Conservation (phyloP, 306 rosid genomes). For the Phaseolus lunatus region DNA sequence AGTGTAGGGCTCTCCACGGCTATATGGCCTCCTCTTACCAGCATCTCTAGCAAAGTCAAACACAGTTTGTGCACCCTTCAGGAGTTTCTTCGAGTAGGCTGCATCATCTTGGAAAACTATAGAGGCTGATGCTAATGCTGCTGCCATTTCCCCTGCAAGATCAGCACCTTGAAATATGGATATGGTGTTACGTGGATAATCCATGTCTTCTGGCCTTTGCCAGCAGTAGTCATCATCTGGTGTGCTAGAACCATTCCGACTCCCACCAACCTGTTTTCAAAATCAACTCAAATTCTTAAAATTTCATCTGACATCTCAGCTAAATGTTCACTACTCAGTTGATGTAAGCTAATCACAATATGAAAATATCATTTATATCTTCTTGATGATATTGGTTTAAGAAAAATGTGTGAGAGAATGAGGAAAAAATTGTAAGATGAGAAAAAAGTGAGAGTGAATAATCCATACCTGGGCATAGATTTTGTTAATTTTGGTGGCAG, state of each 20-base stretch:
- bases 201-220: conserved; percentile 75
- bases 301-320: too few relatives aligned
- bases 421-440: too few relatives aligned
- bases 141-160: conserved; percentile 73
- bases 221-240: conserved; percentile 72
- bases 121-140: conserved; percentile 75
- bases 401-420: too few relatives aligned
- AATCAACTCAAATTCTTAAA: too few relatives aligned
- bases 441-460: too few relatives aligned
- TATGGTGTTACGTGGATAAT: conserved; percentile 49
- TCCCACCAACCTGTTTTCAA: conserved; percentile 54
- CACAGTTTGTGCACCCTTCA: conserved; percentile 57
- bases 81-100: conserved; percentile 55
- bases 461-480: conserved; percentile 60
- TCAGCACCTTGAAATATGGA: conserved; percentile 56
- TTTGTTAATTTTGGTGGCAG: conserved; percentile 60
- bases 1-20: conserved; percentile 46
- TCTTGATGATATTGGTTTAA: too few relatives aligned
- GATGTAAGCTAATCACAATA: too few relatives aligned
- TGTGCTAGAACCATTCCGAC: conserved; percentile 45
- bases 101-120: conserved; percentile 64
- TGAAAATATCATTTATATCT: too few relatives aligned
- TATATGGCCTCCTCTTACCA: conserved; percentile 51
- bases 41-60: conserved; percentile 59
- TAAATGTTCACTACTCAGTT: too few relatives aligned